Percentiles rank a stretch among this genome's conserved stretches.
phyloP scores from a whole-genome alignment of 352 stramenopile genomes.

The Globisporangium paroecandrum region DNA sequence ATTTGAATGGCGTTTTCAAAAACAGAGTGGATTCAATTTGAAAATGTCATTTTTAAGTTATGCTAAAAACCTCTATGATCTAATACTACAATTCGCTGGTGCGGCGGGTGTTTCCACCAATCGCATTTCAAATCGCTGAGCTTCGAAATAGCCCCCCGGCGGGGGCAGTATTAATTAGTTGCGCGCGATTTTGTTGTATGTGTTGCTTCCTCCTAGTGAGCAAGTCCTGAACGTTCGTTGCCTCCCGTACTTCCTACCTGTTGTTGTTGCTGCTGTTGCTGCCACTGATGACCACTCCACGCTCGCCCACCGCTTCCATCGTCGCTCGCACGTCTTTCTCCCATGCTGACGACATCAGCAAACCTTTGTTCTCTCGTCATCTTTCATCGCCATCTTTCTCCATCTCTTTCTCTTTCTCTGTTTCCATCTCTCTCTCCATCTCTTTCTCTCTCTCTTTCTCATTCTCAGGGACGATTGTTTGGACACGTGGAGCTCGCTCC shows the following conservation, averaged over 20 bases:
- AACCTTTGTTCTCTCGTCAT: not conserved
- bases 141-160: not conserved
- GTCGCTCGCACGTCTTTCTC: not conserved
- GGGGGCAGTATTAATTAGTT: constrained; percentile 14
- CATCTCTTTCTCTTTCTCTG: not conserved
- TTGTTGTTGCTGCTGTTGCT: constrained; percentile 10
- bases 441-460: not conserved
- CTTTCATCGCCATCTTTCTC: not conserved
- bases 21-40: not conserved
- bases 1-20: not conserved
- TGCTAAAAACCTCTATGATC: not conserved
- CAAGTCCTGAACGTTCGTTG: constrained; percentile 15
- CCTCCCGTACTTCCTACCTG: constrained; percentile 18
- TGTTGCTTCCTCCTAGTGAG: constrained; percentile 20
- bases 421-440: not conserved
- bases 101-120: not conserved
- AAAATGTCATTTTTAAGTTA: not conserved
- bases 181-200: not conserved
- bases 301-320: not conserved
- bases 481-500: not conserved
- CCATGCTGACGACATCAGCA: not conserved
- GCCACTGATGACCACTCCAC: not conserved
- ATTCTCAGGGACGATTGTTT: not conserved
- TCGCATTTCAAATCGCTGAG: not conserved
- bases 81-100: not conserved